Conservation (phyloP, 192 early-diverging fungal species). For the Coemansia sp. region DNA sequence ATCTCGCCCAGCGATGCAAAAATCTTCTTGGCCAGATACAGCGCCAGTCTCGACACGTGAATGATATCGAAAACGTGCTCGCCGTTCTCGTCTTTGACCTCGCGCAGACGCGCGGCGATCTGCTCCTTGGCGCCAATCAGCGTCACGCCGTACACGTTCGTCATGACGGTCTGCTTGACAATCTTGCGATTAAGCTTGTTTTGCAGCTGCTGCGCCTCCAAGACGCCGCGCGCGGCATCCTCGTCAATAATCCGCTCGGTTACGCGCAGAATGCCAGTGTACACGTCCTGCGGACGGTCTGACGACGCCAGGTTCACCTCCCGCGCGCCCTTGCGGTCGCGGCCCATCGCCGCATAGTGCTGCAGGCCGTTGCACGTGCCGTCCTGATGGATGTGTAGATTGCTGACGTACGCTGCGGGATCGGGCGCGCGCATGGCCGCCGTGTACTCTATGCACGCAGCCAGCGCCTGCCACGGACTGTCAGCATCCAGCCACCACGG, state of each 20-base stretch:
- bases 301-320: conserved; percentile 87
- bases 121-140: conserved; percentile 89
- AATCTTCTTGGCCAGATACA: conserved; percentile 78
- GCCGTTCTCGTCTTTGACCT: conserved; percentile 67
- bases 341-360: conserved; percentile 96
- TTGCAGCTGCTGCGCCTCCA: conserved; percentile 62
- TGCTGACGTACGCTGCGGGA: conserved; percentile 67
- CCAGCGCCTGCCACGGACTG: conserved; percentile 91
- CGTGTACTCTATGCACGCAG: conserved; percentile 83
- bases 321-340: conserved; percentile 80
- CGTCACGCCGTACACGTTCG: conserved; percentile 98
- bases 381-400: conserved; percentile 92
- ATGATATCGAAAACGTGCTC: conserved; percentile 55
- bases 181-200: conserved; percentile 85
- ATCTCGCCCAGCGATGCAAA: conserved; percentile 86
- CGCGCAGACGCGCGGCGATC: conserved; percentile 80
- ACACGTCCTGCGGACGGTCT: conserved; percentile 89
- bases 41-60: conserved; percentile 44
- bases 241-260: conserved; percentile 69
- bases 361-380: conserved; percentile 98
- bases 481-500: conserved; percentile 90
- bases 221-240: conserved; percentile 62
- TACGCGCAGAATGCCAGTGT: conserved; percentile 80
- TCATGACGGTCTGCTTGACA: conserved; percentile 99
- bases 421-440: conserved; percentile 70